Evolutionary conservation across 257 asterid genomes (phyloP), one percentile per base, ranked within the genome.

Genomic region (Fraxinus quadrangulata): DNA sequence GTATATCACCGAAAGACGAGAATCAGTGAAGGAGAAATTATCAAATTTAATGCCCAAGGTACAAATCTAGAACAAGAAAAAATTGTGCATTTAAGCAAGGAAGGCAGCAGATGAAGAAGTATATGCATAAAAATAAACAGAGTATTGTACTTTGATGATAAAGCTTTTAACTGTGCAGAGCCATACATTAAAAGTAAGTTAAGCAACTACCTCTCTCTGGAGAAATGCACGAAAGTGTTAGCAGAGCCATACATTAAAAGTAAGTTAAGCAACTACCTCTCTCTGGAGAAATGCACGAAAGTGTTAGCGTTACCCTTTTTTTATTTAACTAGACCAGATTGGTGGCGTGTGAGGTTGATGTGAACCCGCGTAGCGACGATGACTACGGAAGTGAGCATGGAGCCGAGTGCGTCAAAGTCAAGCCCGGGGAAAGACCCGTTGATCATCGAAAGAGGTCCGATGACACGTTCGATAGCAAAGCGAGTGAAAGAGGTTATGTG

Each of bases 191-290:
- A 83, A 79, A 45, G 79, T 70, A 73, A 68, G 36, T 71, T 67
- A 70, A 84, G 98, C 99, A 81, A 95, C 99, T 93, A 95, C 92
- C 99, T 93, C 61, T 61, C 24, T 36, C 16, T 74, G 17, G 76
- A 73, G 83, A 72, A 68, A 77, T 30, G 14, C n/a, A 8, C 28
- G 5, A 66, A n/a, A 49, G n/a, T n/a, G n/a, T n/a, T n/a, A n/a
- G n/a, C n/a, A n/a, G n/a, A n/a, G n/a, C n/a, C 31, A 31, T 51
- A 59, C 19, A 65, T 68, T 59, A 73, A 83, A 79, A 45, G 79
- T 70, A 73, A 68, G 36, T 71, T 59, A 70, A 78, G 63, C 23
- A 17, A 31, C 28, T 40, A 56, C 34, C 67, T 9, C 63, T 61
- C 26, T 36, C 16, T 74, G 17, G 54, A 33, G 0, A 74, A 40